These are phyloP conservation scores for Geosmithia putterillii DNA, from an alignment of 2,329 filamentous ascomycete species.

Conservation along the genomic window DNA sequence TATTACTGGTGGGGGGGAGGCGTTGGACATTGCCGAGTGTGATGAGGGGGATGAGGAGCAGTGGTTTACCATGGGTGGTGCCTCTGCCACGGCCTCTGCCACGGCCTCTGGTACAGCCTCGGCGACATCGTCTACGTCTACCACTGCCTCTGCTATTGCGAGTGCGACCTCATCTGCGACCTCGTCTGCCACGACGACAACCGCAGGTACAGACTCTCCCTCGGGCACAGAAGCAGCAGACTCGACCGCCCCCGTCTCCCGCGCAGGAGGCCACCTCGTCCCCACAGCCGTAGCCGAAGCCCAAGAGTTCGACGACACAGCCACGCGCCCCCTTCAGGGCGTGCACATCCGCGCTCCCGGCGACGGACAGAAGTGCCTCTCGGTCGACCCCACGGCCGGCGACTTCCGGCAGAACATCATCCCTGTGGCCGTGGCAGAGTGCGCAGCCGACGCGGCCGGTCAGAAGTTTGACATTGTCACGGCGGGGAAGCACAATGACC, in stretches of 20 bases:
- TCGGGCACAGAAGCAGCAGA: slow-evolving; percentile 10
- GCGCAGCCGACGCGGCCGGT: slow-evolving; percentile 25
- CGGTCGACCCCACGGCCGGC: slow-evolving; percentile 35
- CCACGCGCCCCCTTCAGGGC: slow-evolving; percentile 29
- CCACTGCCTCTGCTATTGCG: too few species aligned
- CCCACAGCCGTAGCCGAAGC: slow-evolving; percentile 36
- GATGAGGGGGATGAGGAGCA: slow-evolving; percentile 25
- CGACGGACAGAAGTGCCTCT: slow-evolving; percentile 27
- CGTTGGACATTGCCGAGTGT: slow-evolving; percentile 31
- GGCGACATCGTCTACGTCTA: not conserved
- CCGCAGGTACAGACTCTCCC: not conserved
- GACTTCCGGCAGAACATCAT: slow-evolving; percentile 43
- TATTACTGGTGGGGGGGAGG: slow-evolving; percentile 27
- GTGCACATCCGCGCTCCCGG: slow-evolving; percentile 25
- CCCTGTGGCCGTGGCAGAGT: slow-evolving; percentile 30
- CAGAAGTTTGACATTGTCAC: slow-evolving; percentile 40
- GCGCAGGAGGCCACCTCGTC: slow-evolving; percentile 34
- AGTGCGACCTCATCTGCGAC: not conserved
- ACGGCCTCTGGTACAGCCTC: not conserved
- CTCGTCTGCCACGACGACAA: not conserved
- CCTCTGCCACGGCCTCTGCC: not conserved
- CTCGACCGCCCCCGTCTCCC: slow-evolving; percentile 34
- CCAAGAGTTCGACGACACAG: slow-evolving; percentile 31
- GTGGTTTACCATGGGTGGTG: slow-evolving; percentile 20
- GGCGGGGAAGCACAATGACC: slow-evolving; percentile 34